Percentiles rank a stretch among this genome's conserved stretches.
Conservation (phyloP, 2,329 filamentous ascomycete genomes). For the Fusarium sp. region DNA sequence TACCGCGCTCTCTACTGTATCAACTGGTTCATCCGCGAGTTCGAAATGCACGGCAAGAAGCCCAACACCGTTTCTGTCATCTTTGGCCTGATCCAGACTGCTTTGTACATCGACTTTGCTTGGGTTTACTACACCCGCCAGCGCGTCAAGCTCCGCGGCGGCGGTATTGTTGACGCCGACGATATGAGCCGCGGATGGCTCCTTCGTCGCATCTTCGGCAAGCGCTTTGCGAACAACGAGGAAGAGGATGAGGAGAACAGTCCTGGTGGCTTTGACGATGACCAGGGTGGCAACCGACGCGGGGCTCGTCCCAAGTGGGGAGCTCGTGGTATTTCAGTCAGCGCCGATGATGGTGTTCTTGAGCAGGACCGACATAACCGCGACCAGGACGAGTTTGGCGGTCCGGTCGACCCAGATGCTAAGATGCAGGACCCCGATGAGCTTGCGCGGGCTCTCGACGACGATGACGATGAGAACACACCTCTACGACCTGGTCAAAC, state of each 20-base stretch:
- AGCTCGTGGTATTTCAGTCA: slow-evolving; percentile 74
- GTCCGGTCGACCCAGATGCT: slow-evolving; percentile 69
- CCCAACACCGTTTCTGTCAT: slow-evolving; percentile 82
- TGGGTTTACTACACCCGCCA: slow-evolving; percentile 97
- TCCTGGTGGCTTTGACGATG: slow-evolving; percentile 61
- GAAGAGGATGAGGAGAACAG: slow-evolving; percentile 73
- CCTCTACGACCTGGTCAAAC: slow-evolving; percentile 49
- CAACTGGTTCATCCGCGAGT: slow-evolving; percentile 85
- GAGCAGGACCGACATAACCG: slow-evolving; percentile 63
- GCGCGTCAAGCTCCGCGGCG: slow-evolving; percentile 89
- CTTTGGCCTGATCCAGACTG: slow-evolving; percentile 90
- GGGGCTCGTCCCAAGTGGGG: slow-evolving; percentile 70
- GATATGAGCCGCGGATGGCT: slow-evolving; percentile 90
- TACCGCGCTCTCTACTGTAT: slow-evolving; percentile 92
- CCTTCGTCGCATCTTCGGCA: slow-evolving; percentile 81
- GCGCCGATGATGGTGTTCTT: slow-evolving; percentile 72
- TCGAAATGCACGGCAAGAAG: slow-evolving; percentile 69
- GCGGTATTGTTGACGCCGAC: slow-evolving; percentile 89
- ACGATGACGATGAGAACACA: slow-evolving; percentile 63
- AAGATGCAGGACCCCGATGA: slow-evolving; percentile 77
- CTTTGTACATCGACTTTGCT: slow-evolving; percentile 91
- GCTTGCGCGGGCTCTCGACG: slow-evolving; percentile 69
- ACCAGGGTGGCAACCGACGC: slow-evolving; percentile 48
- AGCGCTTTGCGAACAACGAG: slow-evolving; percentile 61
- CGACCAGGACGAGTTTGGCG: slow-evolving; percentile 62